These are phyloP conservation scores for Colletotrichum phormii DNA, from an alignment of 2,329 filamentous ascomycete genomes.

Conservation along the genomic window DNA sequence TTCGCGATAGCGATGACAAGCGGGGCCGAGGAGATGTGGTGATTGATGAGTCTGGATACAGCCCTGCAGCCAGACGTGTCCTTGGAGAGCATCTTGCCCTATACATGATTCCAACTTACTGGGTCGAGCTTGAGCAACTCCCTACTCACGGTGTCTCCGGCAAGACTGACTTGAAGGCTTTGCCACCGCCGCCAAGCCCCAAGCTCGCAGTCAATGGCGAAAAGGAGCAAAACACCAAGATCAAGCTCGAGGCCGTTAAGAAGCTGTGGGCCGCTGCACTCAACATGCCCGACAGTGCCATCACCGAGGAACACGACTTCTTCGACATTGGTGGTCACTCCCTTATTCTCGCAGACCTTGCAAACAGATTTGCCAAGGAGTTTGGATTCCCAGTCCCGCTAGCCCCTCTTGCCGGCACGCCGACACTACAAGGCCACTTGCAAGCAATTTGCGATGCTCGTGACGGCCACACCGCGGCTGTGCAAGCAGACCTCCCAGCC, in stretches of 20 bases:
- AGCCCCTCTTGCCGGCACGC: constrained; percentile 75
- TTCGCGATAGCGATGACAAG: constrained; percentile 71
- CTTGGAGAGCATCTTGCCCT: constrained; percentile 77
- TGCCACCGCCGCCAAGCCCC: constrained; percentile 73
- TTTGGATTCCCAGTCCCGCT: constrained; percentile 82
- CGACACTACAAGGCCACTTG: constrained; percentile 79
- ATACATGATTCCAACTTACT: constrained; percentile 85
- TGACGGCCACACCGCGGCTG: constrained; percentile 78
- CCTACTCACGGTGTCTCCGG: constrained; percentile 84
- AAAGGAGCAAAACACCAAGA: constrained; percentile 69
- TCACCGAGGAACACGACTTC: constrained; percentile 80
- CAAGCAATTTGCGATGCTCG: constrained; percentile 77
- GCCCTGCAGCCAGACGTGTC: constrained; percentile 73
- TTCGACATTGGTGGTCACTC: constrained; percentile 87
- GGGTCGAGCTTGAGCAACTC: constrained; percentile 78
- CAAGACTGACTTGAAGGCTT: constrained; percentile 78
- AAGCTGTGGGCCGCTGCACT: constrained; percentile 79
- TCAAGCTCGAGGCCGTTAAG: constrained; percentile 75
- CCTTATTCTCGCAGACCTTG: constrained; percentile 79
- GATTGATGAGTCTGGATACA: constrained; percentile 78
- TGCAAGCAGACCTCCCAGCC: constrained; percentile 80
- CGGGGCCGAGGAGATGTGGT: constrained; percentile 70
- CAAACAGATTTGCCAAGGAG: constrained; percentile 74
- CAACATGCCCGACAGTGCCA: constrained; percentile 69
- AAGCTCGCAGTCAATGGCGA: constrained; percentile 53